These are phyloP conservation scores for Neonothopanus nambi DNA, from an alignment of 1,284 basidiomycete genomes.

Conservation along the genomic window DNA sequence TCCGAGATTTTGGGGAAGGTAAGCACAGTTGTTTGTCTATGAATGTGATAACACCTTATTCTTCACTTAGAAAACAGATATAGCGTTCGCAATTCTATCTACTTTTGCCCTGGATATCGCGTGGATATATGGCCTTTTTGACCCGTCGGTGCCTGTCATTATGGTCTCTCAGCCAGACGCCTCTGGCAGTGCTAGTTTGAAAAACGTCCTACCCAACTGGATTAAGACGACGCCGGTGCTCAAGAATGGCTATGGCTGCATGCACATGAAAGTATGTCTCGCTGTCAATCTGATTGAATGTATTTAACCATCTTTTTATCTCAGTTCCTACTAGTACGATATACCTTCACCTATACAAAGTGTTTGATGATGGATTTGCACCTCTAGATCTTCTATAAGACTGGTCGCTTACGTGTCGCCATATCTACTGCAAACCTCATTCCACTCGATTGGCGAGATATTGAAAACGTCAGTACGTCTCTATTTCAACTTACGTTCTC, in stretches of 20 bases:
- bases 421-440: conserved; percentile 77
- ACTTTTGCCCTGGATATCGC: conserved; percentile 61
- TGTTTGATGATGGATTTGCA: conserved; percentile 2
- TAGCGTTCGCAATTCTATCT: conserved; percentile 73
- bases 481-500: neutral
- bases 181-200: conserved; percentile 53
- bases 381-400: conserved; percentile 68
- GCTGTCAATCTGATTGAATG: conserved; percentile 7
- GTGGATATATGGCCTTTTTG: conserved; percentile 73
- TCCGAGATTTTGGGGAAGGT: conserved; percentile 67
- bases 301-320: conserved; percentile 14
- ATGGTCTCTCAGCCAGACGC: conserved; percentile 62
- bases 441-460: conserved; percentile 73
- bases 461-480: conserved; percentile 65
- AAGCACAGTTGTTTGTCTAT: conserved; percentile 22
- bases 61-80: conserved; percentile 55
- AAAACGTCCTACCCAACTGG: conserved; percentile 71
- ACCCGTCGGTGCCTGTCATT: conserved; percentile 65
- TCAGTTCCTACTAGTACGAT: conserved; percentile 67
- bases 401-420: conserved; percentile 67
- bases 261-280: conserved; percentile 75
- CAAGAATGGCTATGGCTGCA: conserved; percentile 62
- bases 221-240: conserved; percentile 67
- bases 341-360: neutral
- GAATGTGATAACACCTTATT: neutral